A percentile compares a stretch with the other conserved stretches of the same genome.
phyloP scores from a whole-genome alignment of 2,329 filamentous ascomycete genomes.

The Huntiella savannae region DNA sequence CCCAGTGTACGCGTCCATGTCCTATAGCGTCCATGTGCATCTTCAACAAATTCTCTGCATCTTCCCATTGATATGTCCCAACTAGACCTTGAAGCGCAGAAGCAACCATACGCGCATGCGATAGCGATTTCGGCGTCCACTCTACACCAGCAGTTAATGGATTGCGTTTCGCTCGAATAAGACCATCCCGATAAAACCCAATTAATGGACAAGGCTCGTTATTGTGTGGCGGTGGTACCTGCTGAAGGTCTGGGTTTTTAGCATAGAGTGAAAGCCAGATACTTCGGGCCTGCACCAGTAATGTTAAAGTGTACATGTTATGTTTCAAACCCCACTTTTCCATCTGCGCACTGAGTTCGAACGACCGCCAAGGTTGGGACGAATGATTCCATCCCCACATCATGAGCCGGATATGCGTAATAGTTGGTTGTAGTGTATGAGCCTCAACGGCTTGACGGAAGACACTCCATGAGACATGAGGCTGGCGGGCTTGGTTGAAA shows the following conservation, averaged over 20 bases:
- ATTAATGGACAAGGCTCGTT: constrained; percentile 17
- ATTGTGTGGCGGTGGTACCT: constrained; percentile 14
- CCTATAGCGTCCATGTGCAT: constrained; percentile 24
- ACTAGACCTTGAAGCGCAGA: constrained; percentile 19
- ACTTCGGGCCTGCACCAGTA: constrained; percentile 9
- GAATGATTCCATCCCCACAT: constrained; percentile 23
- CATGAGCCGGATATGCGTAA: constrained; percentile 31
- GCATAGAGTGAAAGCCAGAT: constrained; percentile 20
- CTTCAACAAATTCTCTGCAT: constrained; percentile 37
- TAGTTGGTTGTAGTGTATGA: constrained; percentile 26
- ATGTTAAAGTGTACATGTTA: constrained; percentile 20
- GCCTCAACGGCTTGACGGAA: constrained; percentile 26
- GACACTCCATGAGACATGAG: constrained; percentile 30
- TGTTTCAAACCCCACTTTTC: constrained; percentile 22
- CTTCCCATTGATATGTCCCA: constrained; percentile 26
- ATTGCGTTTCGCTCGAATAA: constrained; percentile 12
- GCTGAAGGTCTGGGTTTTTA: constrained; percentile 21
- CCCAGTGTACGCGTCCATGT: constrained; percentile 6
- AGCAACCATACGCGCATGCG: constrained; percentile 16
- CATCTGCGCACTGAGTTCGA: constrained; percentile 27
- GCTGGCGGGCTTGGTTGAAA: constrained; percentile 29
- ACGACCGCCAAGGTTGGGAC: constrained; percentile 23
- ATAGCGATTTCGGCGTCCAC: constrained; percentile 11
- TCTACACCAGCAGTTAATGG: constrained; percentile 9
- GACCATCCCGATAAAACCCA: constrained; percentile 15